Base-by-base conservation (phyloP, 148 eudicot species). In the Bassia scoparia region DNA sequence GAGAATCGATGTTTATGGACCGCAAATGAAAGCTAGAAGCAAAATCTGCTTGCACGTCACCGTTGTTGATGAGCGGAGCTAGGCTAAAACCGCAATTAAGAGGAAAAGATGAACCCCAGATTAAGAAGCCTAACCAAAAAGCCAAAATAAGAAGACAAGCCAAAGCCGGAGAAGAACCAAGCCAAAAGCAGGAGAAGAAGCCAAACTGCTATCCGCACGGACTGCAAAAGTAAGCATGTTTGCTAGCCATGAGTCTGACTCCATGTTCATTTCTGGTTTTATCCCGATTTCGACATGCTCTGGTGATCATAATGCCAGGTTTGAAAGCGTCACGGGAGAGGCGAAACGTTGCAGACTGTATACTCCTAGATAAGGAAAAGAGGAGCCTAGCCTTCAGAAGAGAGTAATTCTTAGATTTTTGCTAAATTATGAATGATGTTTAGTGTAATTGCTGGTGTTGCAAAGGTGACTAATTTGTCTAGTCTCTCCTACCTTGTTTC, bases 261-360 rank as follows among this genome's bases (percentile, higher is more conserved):
- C 54, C 44, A 65, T 61, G 24, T 10, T 71, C 35, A 16, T 13
- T 61, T 53, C 23, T 29, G 33, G 55, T 16, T 49, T 64, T 12
- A 43, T 43, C 58, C 52, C 35, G 33, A 41, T 56, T 52, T 74
- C 13, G 29, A 65, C 63, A 2, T 68, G 66, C 27, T 60, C 21
- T 60, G 64, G 64, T 56, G 12, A 23, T 64, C 24, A 30, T 64
- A 35, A 61, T 83, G 86, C 92, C 92, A 95, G 97, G 87, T 82
- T n/a, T 95, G 69, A 88, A 85, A 79, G 73, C n/a, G n/a, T 83
- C 31, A 79, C 53, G 73, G 98, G 91, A 78, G 87, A 89, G 80
- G 93, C 88, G 12, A 63, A 89, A 83, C 86, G n/a, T 91, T 41
- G 83, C 84, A 24, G 92, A 74, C n/a, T 24, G 98, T 83, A 23